Evolutionary conservation across 768 basidiomycete species (phyloP), one percentile per base, ranked within the genome.

Genomic region (Boletus huronensis): DNA sequence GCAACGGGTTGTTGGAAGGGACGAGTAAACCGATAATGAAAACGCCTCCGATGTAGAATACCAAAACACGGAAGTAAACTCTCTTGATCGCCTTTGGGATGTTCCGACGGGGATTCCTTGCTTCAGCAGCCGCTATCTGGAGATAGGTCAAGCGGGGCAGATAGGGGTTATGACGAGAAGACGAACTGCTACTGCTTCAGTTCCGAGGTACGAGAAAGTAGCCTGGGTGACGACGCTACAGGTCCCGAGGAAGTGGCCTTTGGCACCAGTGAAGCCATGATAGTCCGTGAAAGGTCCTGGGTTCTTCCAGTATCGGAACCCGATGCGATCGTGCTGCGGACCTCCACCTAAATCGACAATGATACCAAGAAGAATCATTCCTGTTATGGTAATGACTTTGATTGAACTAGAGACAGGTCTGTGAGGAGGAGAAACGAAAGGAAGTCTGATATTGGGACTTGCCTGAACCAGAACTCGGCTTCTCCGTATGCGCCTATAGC

Each of bases 161-260:
- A 14, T 28, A 41, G 16, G 42, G 10, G 17, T 13, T 25, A 6
- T 8, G 5, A 49, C 0, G 6, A 40, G 23, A 34, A 51, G 4
- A 66, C 68, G 58, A 52, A 76, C 74, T 43, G 76, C 77, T 21
- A 77, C 77, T 36, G 71, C 69, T 62, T 85, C 84, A 0, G 83
- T 82, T 13, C 84, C 84, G 28, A 80, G 74, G 66, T 75, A 84
- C 13, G 81, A 77, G 71, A 84, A 85, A 4, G 79, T 80, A 14
- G 84, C 85, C 60, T 83, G 80, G 9, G 75, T 77, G 50, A 81
- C 74, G 44, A 82, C 82, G 2, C 79, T 74, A 72, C 77, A 82
- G 52, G 72, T 73, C 5, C 74, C 75, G 13, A 77, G 63, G 73
- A 85, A 85, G 26, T 74, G 75, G 21, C 82, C 82, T 38, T 72